Base-by-base conservation (phyloP, 2,329 filamentous ascomycete species). In the Aspergillus cejpii region DNA sequence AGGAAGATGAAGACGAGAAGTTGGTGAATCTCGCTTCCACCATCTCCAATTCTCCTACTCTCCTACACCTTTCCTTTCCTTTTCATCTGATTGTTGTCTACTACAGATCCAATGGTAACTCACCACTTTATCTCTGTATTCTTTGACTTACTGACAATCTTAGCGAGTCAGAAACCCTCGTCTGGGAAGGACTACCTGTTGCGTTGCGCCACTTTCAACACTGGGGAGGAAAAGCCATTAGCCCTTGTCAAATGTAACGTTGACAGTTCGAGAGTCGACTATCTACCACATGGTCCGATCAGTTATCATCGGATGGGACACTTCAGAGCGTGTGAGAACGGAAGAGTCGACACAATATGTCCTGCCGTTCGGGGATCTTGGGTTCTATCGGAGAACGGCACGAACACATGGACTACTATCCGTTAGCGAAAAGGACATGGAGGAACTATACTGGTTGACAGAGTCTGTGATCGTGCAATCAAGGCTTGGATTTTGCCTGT, bases 71-170 rank as follows among this genome's bases (percentile, higher is more conserved):
- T 8, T 24, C 23, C 8, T 8, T 24, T 5, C 8, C 23, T 24
- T 8, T 24, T 8, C 8, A 24, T 24, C 23, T 4, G 8, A 20
- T 29, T 15, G 12, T 14, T 28, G 27, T n/a, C 15, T 15, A 14
- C 2, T 33, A 14, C 29, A 46, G 15, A 6, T 39, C 44, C 44
- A 39, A 46, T 39, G 44, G 44, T 46, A 39, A 43, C 44, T 39
- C 44, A 39, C 26, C 36, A 40, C 27, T 10, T 46, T 43, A 43
- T 43, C 44, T 37, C 28, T 8, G 24, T 21, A 33, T 34, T 21
- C 23, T 39, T 38, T 17, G 15, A 28, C 26, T 24, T 12, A 39
- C 4, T 5, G 14, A 39, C 15, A 33, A 34, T 34, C 6, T 20
- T 5, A 34, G 31, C 31, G 14, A 34, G 14, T 34, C 31, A 34